Evolutionary conservation across 2,329 filamentous ascomycete species (phyloP).

Genomic region (Trichoderma sp.): DNA sequence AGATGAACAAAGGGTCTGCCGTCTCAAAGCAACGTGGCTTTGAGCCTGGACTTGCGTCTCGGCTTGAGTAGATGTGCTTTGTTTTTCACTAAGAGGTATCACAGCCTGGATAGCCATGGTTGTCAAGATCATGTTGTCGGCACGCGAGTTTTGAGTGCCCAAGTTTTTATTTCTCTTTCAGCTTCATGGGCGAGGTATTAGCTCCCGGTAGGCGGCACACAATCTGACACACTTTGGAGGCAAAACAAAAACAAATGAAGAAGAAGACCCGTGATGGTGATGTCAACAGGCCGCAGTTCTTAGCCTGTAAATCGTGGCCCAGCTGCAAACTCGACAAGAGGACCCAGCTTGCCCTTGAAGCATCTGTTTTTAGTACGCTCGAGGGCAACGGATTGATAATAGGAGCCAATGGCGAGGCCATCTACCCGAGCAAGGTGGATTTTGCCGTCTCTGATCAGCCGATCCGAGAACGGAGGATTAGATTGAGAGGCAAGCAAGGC

Average conservation of each 20-base stretch:
- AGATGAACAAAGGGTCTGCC: background rate
- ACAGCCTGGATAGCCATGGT: slow-evolving; percentile 15
- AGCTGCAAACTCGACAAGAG: background rate
- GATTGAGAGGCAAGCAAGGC: slow-evolving; percentile 24
- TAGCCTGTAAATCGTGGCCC: background rate
- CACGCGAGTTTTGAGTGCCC: background rate
- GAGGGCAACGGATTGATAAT: slow-evolving; percentile 16
- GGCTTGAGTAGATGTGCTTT: background rate
- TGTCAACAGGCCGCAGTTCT: background rate
- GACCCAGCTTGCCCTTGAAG: background rate
- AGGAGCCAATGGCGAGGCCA: slow-evolving; percentile 32
- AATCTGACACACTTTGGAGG: background rate
- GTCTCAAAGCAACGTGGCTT: background rate
- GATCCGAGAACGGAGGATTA: slow-evolving; percentile 18
- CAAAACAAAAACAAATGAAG: no score
- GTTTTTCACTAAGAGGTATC: slow-evolving; percentile 10
- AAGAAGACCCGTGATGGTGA: background rate
- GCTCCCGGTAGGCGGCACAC: background rate
- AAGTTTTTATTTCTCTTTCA: slow-evolving; percentile 7
- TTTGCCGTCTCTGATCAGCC: slow-evolving; percentile 22
- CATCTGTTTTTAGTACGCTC: background rate
- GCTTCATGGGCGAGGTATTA: background rate
- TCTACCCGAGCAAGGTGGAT: slow-evolving; percentile 34
- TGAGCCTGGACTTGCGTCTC: background rate
- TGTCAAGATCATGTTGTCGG: slow-evolving; percentile 18